Percentiles rank a stretch among this genome's conserved stretches.
Conservation (phyloP, 352 stramenopile species). For the Thraustotheca clavata region DNA sequence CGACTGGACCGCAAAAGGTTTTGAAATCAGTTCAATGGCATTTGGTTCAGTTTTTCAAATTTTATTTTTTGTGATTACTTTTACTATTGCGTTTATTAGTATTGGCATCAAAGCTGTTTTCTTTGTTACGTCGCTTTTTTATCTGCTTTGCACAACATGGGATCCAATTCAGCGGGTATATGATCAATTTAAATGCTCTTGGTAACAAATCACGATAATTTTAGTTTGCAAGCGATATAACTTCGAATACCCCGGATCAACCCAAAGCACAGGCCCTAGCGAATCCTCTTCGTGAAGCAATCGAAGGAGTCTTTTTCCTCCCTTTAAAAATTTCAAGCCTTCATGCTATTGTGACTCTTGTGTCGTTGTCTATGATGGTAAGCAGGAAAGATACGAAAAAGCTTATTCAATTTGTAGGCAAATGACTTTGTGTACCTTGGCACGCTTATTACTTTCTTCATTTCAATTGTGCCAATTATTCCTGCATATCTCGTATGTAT, state of each 20-base stretch:
- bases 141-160: constrained; percentile 78
- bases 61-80: constrained; percentile 60
- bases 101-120: constrained; percentile 80
- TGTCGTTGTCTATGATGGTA: constrained; percentile 81
- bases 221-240: constrained; percentile 39
- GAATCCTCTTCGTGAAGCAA: constrained; percentile 60
- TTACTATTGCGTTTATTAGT: constrained; percentile 80
- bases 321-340: constrained; percentile 85
- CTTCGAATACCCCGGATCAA: constrained; percentile 60
- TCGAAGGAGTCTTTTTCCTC: constrained; percentile 82
- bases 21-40: constrained; percentile 76
- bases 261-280: constrained; percentile 63
- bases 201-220: neutral
- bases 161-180: constrained; percentile 63
- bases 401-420: constrained; percentile 33
- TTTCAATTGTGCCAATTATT: constrained; percentile 84
- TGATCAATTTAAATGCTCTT: neutral
- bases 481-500: constrained; percentile 78
- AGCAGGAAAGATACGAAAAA: constrained; percentile 2
- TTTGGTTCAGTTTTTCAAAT: constrained; percentile 76
- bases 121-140: constrained; percentile 84
- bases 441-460: constrained; percentile 80
- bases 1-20: constrained; percentile 74
- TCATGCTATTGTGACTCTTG: constrained; percentile 78
- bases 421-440: constrained; percentile 81